A percentile compares a stretch with the other conserved stretches of the same genome.
These are phyloP conservation scores for Chrysochromulina parva DNA, from an alignment of 78 protist species.

Conservation along the genomic window DNA sequence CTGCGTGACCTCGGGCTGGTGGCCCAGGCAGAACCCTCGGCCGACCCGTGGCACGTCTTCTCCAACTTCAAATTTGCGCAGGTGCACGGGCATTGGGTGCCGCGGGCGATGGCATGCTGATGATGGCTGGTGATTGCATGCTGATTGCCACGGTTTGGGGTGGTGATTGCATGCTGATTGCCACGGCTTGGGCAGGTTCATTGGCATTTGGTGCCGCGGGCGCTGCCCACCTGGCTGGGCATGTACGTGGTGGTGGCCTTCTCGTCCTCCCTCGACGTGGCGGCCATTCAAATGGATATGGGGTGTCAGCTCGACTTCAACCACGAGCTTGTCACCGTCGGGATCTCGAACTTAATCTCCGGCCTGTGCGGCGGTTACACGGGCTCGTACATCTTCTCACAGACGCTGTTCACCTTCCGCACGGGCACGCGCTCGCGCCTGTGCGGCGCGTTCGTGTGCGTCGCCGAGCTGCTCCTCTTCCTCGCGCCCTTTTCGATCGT, in stretches of 20 bases:
- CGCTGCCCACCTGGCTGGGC: background rate
- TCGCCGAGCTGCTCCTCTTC: background rate
- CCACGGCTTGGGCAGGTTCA: too few species aligned
- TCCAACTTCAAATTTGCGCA: too few species aligned
- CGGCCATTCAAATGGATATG: slow-evolving; percentile 24
- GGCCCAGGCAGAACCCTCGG: background rate
- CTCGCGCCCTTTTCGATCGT: background rate
- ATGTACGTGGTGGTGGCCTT: slow-evolving; percentile 20
- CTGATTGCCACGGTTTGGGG: too few species aligned
- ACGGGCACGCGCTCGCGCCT: background rate
- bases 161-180: too few species aligned
- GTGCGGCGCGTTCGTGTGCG: background rate
- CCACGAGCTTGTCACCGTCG: slow-evolving; percentile 21
- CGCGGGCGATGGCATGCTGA: too few species aligned
- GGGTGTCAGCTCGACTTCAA: slow-evolving; percentile 18
- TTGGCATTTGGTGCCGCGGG: background rate
- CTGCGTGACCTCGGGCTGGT: background rate
- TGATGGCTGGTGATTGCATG: too few species aligned
- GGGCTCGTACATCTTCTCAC: slow-evolving; percentile 10
- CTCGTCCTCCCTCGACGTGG: slow-evolving; percentile 23
- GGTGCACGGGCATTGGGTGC: too few species aligned
- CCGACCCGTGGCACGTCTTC: too few species aligned
- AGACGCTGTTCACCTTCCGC: background rate
- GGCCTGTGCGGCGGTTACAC: slow-evolving; percentile 16
- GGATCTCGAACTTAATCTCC: background rate